These are phyloP conservation scores for Anisodus acutangulus DNA, from an alignment of 257 asterid genomes.

Conservation along the genomic window DNA sequence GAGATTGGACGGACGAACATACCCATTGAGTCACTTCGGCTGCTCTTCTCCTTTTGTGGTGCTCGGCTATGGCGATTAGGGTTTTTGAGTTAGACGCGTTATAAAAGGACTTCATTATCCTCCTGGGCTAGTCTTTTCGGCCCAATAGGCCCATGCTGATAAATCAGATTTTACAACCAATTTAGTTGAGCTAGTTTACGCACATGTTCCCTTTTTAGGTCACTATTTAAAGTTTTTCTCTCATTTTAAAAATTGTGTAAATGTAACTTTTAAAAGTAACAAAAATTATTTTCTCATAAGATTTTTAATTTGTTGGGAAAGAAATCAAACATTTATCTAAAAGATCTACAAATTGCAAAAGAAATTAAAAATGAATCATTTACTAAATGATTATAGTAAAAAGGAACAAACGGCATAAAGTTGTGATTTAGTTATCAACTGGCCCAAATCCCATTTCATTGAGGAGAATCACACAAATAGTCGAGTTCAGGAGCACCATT, in stretches of 20 bases:
- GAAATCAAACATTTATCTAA: background rate
- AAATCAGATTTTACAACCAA: background rate
- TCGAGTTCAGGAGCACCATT: too few species aligned
- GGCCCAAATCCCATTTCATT: background rate
- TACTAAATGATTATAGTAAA: background rate
- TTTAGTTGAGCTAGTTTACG: background rate
- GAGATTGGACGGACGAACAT: background rate
- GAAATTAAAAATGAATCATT: background rate
- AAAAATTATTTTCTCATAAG: background rate
- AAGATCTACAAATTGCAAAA: background rate
- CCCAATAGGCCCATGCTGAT: background rate
- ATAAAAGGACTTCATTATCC: background rate
- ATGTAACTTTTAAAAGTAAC: background rate
- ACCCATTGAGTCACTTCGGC: conserved; percentile 10
- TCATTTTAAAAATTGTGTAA: background rate
- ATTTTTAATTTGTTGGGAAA: too few species aligned
- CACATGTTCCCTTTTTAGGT: background rate
- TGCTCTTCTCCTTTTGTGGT: background rate
- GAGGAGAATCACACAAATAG: background rate
- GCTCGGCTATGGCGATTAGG: conserved; percentile 2
- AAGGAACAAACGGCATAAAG: too few species aligned
- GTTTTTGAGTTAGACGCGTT: background rate
- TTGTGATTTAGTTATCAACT: background rate
- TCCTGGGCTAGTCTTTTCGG: background rate
- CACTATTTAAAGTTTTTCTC: background rate